Base-by-base conservation (phyloP, 73 alveolate species). In the Symbiodinium pilosum region DNA sequence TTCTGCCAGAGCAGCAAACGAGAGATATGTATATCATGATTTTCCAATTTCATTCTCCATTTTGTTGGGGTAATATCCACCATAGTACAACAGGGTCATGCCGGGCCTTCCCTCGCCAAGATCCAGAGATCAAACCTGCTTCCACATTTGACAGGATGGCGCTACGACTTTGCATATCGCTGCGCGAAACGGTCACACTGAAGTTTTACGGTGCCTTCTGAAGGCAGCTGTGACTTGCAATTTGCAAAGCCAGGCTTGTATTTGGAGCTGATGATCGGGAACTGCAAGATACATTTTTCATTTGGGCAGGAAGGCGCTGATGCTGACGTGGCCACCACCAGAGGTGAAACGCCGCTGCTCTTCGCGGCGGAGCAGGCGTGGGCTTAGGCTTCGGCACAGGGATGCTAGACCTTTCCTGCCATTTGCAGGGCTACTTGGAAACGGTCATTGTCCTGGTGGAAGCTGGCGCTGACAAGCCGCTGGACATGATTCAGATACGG, bases 341-440 rank as follows among this genome's bases (percentile, higher is more conserved):
- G 81, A 30, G 81, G 81, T 9, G 81, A 64, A 30, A 64, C 81
- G 38, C 81, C 81, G 34, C 9, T 64, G 2, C 81, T 64, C 81
- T 28, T 64, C 34, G 81, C 81, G 34, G 81, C 81, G 32, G 39
- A 64, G 38, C 81, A 64, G 81, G 81, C 81, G 81, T 9, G 20
- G 26, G 34, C 81, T 64, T 32, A 24, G 34, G 38, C 6, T 38
- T 64, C 21, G 59, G 59, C 14, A 14, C 59, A 47, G 6, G 59
- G 14, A 14, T 14, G 59, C 59, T 47, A 14, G 14, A 14, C 59
- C 6, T 6, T 47, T 14, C 68, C 68, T 51, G 68, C 73, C 8
- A 54, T 54, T 28, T 9, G 81, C 81, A 64, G 81, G 81, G 81
- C 39, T 64, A 64, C 81, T 64, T 64, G 81, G 81, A 64, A 64